These are phyloP conservation scores for Trichoderma polysporum DNA, from an alignment of 2,329 filamentous ascomycete species.

Conservation along the genomic window DNA sequence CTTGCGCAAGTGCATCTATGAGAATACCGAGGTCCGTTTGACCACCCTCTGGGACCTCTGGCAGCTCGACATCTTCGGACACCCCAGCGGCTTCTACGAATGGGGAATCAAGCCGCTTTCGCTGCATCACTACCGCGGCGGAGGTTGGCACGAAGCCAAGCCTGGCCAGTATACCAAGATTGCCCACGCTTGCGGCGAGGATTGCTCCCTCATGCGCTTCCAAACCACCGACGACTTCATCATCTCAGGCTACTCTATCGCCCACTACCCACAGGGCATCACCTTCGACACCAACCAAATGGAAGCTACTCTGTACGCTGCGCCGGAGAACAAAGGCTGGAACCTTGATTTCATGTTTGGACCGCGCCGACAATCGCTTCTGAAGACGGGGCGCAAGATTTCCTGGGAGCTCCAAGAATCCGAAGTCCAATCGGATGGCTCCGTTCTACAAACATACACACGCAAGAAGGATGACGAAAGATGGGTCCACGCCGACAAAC, in stretches of 20 bases:
- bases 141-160: conserved; percentile 54
- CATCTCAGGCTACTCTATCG: conserved; percentile 60
- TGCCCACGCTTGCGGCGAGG: conserved; percentile 59
- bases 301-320: conserved; percentile 54
- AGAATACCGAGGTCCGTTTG: conserved; percentile 59
- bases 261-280: conserved; percentile 54
- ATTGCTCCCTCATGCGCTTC: conserved; percentile 60
- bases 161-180: conserved; percentile 58
- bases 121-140: conserved; percentile 64
- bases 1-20: conserved; percentile 63
- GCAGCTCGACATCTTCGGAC: conserved; percentile 60
- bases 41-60: conserved; percentile 58
- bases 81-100: conserved; percentile 65
- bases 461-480: conserved; percentile 52
- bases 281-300: conserved; percentile 50
- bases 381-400: conserved; percentile 51
- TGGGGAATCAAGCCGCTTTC: conserved; percentile 59
- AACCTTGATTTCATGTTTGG: conserved; percentile 53
- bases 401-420: conserved; percentile 56
- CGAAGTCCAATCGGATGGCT: conserved; percentile 47
- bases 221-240: conserved; percentile 53
- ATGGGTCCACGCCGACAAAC: conserved; percentile 49
- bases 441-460: conserved; percentile 54
- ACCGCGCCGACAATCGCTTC: conserved; percentile 47
- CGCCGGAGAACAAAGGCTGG: conserved; percentile 49